Conservation (phyloP, 805 yeast species). For the Ogataea parapolymorpha region DNA sequence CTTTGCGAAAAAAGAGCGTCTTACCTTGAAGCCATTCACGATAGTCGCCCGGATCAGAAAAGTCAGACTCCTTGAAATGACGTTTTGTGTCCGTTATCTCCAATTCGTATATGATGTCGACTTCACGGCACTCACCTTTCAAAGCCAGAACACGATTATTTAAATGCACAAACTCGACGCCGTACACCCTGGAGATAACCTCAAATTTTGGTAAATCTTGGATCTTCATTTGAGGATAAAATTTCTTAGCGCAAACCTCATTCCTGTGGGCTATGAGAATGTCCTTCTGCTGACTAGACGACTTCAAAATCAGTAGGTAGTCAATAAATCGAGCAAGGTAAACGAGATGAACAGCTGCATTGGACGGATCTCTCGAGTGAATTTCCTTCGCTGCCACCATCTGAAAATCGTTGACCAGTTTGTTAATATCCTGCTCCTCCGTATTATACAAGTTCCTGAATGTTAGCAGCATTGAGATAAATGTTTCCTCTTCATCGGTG, state of each 20-base stretch:
- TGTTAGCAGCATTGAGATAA: conserved; percentile 14
- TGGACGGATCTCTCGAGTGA: conserved; percentile 9
- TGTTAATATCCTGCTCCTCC: conserved; percentile 8
- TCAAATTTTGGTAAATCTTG: conserved; percentile 14
- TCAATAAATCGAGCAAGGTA: conserved; percentile 19
- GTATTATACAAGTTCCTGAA: conserved; percentile 10
- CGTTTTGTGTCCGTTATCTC: conserved; percentile 2
- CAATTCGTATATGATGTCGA: conserved; percentile 15
- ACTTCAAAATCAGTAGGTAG: conserved; percentile 10
- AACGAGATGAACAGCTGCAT: conserved; percentile 11
- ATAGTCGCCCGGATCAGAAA: conserved; percentile 5
- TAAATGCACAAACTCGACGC: conserved; percentile 11
- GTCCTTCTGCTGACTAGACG: conserved; percentile 6
- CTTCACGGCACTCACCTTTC: conserved; percentile 16
- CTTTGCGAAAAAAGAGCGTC: conserved; percentile 11
- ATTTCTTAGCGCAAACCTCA: conserved; percentile 8
- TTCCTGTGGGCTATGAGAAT: conserved; percentile 5
- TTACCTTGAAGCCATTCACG: conserved; percentile 17
- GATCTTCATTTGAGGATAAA: conserved; percentile 15
- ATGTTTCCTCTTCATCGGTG: conserved; percentile 6
- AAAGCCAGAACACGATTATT: conserved; percentile 16
- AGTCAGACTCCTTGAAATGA: conserved; percentile 12
- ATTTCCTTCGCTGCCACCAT: conserved; percentile 15
- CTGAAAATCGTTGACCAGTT: conserved; percentile 10
- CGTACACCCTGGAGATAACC: conserved; percentile 14